Evolutionary conservation across 2,329 filamentous ascomycete species (phyloP), one percentile per base, ranked within the genome.

Genomic region (Monosporascus sp.): DNA sequence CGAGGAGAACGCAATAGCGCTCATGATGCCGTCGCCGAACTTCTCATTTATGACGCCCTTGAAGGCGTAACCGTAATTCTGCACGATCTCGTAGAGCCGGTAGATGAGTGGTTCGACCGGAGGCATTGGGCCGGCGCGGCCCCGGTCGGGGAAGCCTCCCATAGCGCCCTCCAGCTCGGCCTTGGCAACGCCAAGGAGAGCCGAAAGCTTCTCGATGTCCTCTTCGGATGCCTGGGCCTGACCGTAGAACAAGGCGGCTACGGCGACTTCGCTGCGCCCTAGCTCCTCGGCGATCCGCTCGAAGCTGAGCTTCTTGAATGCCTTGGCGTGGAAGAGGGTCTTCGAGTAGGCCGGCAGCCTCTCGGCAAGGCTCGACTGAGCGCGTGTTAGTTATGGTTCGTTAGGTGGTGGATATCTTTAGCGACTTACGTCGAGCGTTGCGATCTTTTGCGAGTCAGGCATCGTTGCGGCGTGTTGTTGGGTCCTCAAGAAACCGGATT

Each of bases 31-130:
- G 67, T 92, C 88, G 0, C 88, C 88, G 67, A 90, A 91, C 78
- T 97, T 97, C 80, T 97, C 93, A 62, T 97, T 97, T 70, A 97
- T 69, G 5, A 97, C 82, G 1, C 91, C 92, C 79, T 97, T 97
- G 74, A 95, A 97, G 1, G 92, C 89, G 70, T 96, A 95, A 1
- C 93, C 93, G 66, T 97, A 97, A 70, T 96, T 97, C 75, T 97
- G 92, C 57, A 97, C 86, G 67, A 97, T 88, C 78, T 97, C 93
- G 70, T 90, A 97, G 54, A 97, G 70, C 2, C 93, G 79, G 71
- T 97, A 97, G 66, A 97, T 92, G 61, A 95, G 72, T 5, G 90
- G 90, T 68, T 96, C 90, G 54, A 82, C 85, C 0, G 89, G 89
- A 1, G 89, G 90, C 89, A 94, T 92, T 53, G 90, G 87, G 1